phyloP scores from a whole-genome alignment of 2,329 filamentous ascomycete species.

The Domatiomyces globalis region DNA sequence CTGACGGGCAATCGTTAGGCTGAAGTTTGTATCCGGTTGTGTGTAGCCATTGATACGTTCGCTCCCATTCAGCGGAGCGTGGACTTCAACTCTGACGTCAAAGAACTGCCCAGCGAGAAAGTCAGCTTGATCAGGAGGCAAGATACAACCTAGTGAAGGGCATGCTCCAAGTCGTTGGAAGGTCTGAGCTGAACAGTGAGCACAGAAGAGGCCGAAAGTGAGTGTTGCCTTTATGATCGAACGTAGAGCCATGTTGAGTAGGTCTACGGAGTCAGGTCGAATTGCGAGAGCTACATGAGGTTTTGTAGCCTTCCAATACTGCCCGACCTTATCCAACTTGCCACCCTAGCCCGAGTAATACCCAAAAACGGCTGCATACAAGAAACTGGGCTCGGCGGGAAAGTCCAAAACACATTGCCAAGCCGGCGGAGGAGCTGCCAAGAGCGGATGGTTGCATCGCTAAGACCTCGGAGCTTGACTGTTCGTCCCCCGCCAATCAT shows the following conservation, averaged over 20 bases:
- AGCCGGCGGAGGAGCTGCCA: not conserved
- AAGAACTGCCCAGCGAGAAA: slow-evolving; percentile 75
- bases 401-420: not conserved
- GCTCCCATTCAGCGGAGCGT: slow-evolving; percentile 67
- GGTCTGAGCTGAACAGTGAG: slow-evolving; percentile 32
- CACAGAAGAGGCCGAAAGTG: slow-evolving; percentile 8
- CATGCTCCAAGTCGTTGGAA: slow-evolving; percentile 43
- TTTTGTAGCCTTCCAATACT: not conserved
- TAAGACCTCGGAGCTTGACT: not conserved
- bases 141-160: slow-evolving; percentile 42
- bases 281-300: not conserved
- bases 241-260: slow-evolving; percentile 1
- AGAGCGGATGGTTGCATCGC: not conserved
- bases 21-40: slow-evolving; percentile 60
- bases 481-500: not conserved
- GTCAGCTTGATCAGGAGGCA: slow-evolving; percentile 53
- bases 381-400: not conserved
- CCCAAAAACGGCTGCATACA: not conserved
- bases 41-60: slow-evolving; percentile 59
- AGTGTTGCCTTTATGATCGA: slow-evolving; percentile 3
- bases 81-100: slow-evolving; percentile 69
- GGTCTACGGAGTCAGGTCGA: slow-evolving; percentile 29
- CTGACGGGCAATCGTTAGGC: slow-evolving; percentile 56
- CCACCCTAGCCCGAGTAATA: not conserved
- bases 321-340: too few species aligned